Percentiles rank a stretch among this genome's conserved stretches.
Evolutionary conservation across 1,139 yeast species (phyloP).

Genomic region (Petasospora fabianii): DNA sequence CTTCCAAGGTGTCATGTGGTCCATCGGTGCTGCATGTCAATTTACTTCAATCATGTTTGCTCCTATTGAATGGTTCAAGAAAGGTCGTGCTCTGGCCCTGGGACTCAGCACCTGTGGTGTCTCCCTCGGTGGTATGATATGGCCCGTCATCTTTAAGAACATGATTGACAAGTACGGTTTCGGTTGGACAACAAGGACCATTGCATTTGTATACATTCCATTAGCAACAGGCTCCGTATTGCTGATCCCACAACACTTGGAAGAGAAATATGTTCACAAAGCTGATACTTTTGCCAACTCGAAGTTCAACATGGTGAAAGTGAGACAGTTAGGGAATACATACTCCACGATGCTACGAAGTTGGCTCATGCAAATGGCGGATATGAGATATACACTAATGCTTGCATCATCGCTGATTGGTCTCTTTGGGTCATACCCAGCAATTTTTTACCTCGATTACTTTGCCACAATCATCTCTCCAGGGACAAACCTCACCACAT

Average conservation of each 20-base stretch:
- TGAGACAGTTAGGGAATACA: conserved; percentile 12
- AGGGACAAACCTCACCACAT: conserved; percentile 10
- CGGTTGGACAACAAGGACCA: conserved; percentile 20
- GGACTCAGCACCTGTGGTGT: conserved; percentile 55
- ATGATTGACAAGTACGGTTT: conserved; percentile 18
- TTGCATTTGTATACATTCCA: conserved; percentile 23
- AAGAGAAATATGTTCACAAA: conserved; percentile 10
- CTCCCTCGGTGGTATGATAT: conserved; percentile 38
- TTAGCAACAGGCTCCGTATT: conserved; percentile 12
- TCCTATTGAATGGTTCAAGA: conserved; percentile 59
- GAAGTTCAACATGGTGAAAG: conserved; percentile 10
- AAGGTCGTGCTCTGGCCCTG: conserved; percentile 51
- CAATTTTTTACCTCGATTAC: conserved; percentile 24
- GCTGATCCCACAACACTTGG: conserved; percentile 19
- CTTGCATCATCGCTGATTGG: conserved; percentile 17
- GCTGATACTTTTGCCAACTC: conserved; percentile 20
- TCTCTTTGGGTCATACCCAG: conserved; percentile 24
- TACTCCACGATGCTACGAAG: conserved; percentile 9
- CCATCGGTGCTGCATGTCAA: conserved; percentile 55
- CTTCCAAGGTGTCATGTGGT: conserved; percentile 64
- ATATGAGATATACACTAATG: conserved; percentile 11
- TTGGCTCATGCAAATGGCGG: conserved; percentile 15
- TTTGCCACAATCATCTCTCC: conserved; percentile 21
- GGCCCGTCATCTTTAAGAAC: conserved; percentile 23
- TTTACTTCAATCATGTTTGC: conserved; percentile 56